These are phyloP conservation scores for Vitis riparia DNA, from an alignment of 164 flowering plant genomes.

Conservation along the genomic window DNA sequence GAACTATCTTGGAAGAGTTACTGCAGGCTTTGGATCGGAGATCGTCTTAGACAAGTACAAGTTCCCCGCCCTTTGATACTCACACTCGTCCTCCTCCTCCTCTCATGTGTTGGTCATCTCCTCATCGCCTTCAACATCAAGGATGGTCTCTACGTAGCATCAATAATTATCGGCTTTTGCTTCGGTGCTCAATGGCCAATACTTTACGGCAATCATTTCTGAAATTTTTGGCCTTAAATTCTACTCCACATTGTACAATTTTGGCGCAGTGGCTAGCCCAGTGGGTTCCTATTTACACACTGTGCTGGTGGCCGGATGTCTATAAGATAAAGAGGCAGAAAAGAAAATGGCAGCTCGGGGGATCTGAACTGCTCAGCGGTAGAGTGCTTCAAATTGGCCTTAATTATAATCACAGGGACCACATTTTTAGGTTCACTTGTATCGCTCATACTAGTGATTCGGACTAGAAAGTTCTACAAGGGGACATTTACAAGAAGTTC, in stretches of 20 bases:
- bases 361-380: constrained; percentile 32
- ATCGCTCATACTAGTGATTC: constrained; percentile 32
- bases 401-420: constrained; percentile 34
- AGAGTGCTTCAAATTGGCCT: constrained; percentile 34
- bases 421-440: constrained; percentile 33
- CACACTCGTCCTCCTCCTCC: constrained; percentile 32
- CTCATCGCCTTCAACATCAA: constrained; percentile 46
- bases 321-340: constrained; percentile 44
- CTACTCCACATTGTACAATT: constrained; percentile 44
- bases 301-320: constrained; percentile 38
- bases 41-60: constrained; percentile 34
- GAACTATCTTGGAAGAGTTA: constrained; percentile 48
- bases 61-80: constrained; percentile 49
- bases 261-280: constrained; percentile 47
- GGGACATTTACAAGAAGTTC: constrained; percentile 50
- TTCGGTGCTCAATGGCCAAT: constrained; percentile 61
- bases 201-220: constrained; percentile 43
- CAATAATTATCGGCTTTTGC: constrained; percentile 48
- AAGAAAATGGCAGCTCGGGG: constrained; percentile 33
- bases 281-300: constrained; percentile 40
- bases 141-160: constrained; percentile 37
- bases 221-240: constrained; percentile 50
- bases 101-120: constrained; percentile 47
- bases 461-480: constrained; percentile 45
- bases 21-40: constrained; percentile 44